Base-by-base conservation (phyloP, 495 filamentous ascomycete genomes). In the Neurospora hispaniola region DNA sequence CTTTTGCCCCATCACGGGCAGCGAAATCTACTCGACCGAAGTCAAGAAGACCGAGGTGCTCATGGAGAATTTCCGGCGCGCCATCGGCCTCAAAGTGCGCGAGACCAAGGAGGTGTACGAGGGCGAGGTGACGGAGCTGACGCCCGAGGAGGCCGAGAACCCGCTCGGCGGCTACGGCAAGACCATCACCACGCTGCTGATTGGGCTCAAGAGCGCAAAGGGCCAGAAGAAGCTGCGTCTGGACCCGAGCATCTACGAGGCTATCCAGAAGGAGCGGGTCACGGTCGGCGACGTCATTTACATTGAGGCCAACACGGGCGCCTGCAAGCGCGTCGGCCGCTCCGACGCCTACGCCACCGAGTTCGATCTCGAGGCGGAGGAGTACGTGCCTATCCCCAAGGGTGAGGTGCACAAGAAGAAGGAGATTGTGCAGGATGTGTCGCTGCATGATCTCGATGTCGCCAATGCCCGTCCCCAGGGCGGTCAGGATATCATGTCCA, bases 361-460 rank as follows among this genome's bases (percentile, higher is more conserved):
- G 78, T 99, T 98, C 80, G 96, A 99, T 84, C 89, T 98, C 23
- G 96, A 98, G 85, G 96, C 96, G 0, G 96, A 98, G 79, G 96
- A 99, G 81, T 98, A 98, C 81, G 96, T 98, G 69, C 96, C 96
- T 5, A 96, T 99, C 73, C 96, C 96, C 23, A 98, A 99, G 83
- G 96, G 96, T 54, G 96, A 99, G 77, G 96, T 99, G 46, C 96
- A 98, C 84, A 99, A 98, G 87, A 97, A 98, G 88, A 99, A 99
- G 85, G 96, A 99, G 84, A 95, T 98, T 72, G 96, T 99, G n/a
- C 96, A 99, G 80, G 96, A 98, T 79, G 96, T 99, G 72, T 97
- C 94, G 42, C 86, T 99, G 72, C 96, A 99, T 78, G 96, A 99
- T 76, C 84, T 99, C 69, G 96, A 99, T 79, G 93, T 97, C 75